Base-by-base conservation (phyloP, 768 basidiomycete species). In the Russula compacta region DNA sequence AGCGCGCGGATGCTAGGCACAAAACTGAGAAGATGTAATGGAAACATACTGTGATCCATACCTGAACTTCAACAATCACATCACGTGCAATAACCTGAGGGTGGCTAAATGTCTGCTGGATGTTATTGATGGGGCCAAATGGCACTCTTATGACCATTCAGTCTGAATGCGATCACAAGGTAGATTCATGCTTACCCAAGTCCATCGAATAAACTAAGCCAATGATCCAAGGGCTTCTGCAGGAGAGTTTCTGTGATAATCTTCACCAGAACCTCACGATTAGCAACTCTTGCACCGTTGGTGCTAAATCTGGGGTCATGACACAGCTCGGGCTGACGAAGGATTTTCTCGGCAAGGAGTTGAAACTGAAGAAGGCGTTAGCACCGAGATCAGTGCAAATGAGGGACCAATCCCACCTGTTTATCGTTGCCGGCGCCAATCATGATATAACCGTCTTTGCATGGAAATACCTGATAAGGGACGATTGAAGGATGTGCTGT, bases 401-500 rank as follows among this genome's bases (percentile, higher is more conserved):
- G 24, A 24, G 29, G 9, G 36, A 48, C 12, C n/a, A 29, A 19
- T 15, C 66, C 8, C 66, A 87, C 89, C 80, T 92, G 91, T 66
- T 82, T 86, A 69, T 95, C 83, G 71, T 93, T 95, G 5, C 91
- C 94, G 8, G 90, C 92, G 48, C 92, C 93, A 65, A 97, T 85
- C 95, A 97, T 95, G 61, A 97, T 73, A 70, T 84, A 94, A 35
- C 92, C 90, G 67, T 92, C 85, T 69, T 83, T 81, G 70, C 93
- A 95, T 0, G 87, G 82, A 71, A 95, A 94, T 4, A 85, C 90
- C 71, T 94, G 90, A 74, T 95, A 95, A 2, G 93, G 92, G 7
- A 94, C 95, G 67, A 98, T 87, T 17, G 91, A 93, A 14, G 95
- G 90, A 71, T 98, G 95, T 0, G 89, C 83, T 33, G 95, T 97